Base-by-base conservation (phyloP, 495 filamentous ascomycete species). In the Penicillium silybi region DNA sequence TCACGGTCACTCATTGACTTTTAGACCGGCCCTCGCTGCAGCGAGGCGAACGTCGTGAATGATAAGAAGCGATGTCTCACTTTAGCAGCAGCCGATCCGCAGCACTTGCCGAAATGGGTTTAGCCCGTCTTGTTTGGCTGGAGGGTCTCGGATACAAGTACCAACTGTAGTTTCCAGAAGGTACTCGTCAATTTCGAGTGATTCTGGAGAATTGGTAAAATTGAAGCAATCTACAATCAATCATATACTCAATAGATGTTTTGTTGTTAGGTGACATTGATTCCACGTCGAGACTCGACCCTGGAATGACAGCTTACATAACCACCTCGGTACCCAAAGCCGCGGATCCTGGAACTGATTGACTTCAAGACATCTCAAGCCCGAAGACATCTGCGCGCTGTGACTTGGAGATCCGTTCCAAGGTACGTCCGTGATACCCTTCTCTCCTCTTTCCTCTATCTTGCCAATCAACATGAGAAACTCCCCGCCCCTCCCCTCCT, bases 11-110 rank as follows among this genome's bases (percentile, higher is more conserved):
- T n/a, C 35, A 48, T 49, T 49, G 27, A 6, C 38, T 18, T 38
- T 13, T 3, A 6, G 38, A 48, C 52, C 26, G 16, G 52, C 37
- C 44, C 13, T 35, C 29, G 18, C 45, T 48, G 44, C 52, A 54
- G 46, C 25, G 25, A 46, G 25, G 32, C 44, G 37, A 47, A 42
- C 27, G 26, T 19, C 35, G 29, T 13, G 9, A 32, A 32, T 10
- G 23, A 45, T 22, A 32, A 39, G 19, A 29, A 48, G 35, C 37
- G 46, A 39, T 46, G 25, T 34, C 25, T 46, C 43, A 46, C 22
- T 34, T 27, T 34, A 34, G 43, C 43, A n/a, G 10, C 7, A 6
- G 43, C 27, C 43, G 41, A 26, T 39, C 37, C 18, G 37, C 16
- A 39, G 18, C 37, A n/a, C 37, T 39, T 19, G 37, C 18, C 15